phyloP scores from a whole-genome alignment of 2,329 filamentous ascomycete genomes.

The Paraphaeosphaeria minitans region DNA sequence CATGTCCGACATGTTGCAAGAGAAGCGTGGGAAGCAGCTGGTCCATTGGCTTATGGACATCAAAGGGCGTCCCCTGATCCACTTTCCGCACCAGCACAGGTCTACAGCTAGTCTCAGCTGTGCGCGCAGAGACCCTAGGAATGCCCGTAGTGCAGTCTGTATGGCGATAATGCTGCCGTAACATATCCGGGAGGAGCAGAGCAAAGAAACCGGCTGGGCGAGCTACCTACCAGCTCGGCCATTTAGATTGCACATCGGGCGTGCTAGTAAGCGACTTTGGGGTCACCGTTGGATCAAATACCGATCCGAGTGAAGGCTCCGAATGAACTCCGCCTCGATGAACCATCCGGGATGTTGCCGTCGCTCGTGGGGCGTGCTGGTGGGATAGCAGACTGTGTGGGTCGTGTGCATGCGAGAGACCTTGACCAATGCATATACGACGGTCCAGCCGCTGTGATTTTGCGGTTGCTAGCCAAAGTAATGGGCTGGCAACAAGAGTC shows the following conservation, averaged over 20 bases:
- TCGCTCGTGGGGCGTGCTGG: background rate
- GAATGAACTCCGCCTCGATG: background rate
- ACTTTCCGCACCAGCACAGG: background rate
- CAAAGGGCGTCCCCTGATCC: background rate
- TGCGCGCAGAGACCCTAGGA: background rate
- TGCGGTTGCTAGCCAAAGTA: background rate
- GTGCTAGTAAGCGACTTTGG: background rate
- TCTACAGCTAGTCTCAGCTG: background rate
- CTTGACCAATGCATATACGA: background rate
- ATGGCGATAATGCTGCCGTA: background rate
- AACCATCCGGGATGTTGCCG: background rate
- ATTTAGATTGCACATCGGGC: background rate
- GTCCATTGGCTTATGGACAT: background rate
- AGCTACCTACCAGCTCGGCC: slow-evolving; percentile 1
- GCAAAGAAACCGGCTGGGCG: background rate
- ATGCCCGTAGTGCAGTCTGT: background rate
- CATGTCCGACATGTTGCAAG: background rate
- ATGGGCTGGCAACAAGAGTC: background rate
- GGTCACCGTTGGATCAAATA: background rate
- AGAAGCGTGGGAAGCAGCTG: background rate
- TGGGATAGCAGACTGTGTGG: background rate
- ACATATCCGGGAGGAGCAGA: background rate
- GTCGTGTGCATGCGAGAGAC: background rate
- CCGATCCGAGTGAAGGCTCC: background rate
- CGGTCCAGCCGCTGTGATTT: background rate